Evolutionary conservation across 495 filamentous ascomycete genomes (phyloP).

Genomic region (Niebla homalea): DNA sequence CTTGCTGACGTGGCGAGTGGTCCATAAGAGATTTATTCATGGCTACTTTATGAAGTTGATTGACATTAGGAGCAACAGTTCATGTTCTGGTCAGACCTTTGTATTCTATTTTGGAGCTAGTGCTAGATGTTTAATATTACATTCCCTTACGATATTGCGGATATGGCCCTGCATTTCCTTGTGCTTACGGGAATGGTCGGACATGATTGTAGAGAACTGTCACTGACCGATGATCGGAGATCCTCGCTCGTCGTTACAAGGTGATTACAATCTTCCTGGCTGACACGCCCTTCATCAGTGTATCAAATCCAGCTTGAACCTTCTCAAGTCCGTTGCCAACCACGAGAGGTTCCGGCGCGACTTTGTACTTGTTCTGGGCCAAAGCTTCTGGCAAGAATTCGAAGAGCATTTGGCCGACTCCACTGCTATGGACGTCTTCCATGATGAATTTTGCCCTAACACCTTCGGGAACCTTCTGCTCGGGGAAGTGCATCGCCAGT

Average conservation of each 20-base stretch:
- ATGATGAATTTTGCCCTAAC: slow-evolving; percentile 7
- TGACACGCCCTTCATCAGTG: slow-evolving; percentile 28
- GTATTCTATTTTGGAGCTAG: no score
- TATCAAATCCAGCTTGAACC: slow-evolving; percentile 30
- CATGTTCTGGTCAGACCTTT: no score
- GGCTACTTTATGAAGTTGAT: no score
- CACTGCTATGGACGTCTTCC: slow-evolving; percentile 14
- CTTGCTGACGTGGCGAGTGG: slow-evolving; percentile 73
- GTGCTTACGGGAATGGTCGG: no score
- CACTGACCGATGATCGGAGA: no score
- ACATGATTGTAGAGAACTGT: no score
- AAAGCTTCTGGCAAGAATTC: slow-evolving; percentile 31
- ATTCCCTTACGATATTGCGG: no score
- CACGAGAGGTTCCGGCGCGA: slow-evolving; percentile 23
- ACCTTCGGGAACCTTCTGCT: slow-evolving; percentile 8
- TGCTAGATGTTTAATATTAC: no score
- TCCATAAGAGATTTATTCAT: slow-evolving; percentile 42
- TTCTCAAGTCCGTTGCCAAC: slow-evolving; percentile 27
- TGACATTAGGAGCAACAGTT: no score
- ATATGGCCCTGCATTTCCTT: no score
- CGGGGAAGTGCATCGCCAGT: neutral
- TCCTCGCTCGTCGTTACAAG: neutral
- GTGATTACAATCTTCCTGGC: slow-evolving; percentile 33
- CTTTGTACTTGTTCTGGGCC: slow-evolving; percentile 13
- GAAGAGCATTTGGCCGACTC: slow-evolving; percentile 27